Conservation (phyloP, 352 stramenopile genomes). For the Globisporangium middletonii region DNA sequence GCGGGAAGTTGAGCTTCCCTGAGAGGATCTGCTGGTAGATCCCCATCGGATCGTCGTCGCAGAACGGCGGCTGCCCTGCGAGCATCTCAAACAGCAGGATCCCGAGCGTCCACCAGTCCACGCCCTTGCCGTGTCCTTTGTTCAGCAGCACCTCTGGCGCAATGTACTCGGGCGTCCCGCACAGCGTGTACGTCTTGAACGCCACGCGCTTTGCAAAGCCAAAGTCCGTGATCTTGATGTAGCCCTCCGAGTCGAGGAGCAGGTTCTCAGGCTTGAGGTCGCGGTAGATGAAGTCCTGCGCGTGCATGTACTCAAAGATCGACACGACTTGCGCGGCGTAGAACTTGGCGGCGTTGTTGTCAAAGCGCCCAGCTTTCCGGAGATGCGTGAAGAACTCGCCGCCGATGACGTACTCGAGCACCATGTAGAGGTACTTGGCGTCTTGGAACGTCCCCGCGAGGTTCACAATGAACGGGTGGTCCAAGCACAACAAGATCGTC, state of each 20-base stretch:
- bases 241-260: conserved; percentile 92
- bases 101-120: conserved; percentile 96
- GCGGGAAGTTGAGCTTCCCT: conserved; percentile 93
- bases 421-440: conserved; percentile 95
- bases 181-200: conserved; percentile 95
- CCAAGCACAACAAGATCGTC: conserved; percentile 89
- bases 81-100: conserved; percentile 98
- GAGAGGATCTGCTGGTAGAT: conserved; percentile 95
- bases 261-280: conserved; percentile 96
- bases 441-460: conserved; percentile 93
- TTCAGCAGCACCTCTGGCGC: conserved; percentile 89
- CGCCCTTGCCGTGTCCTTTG: conserved; percentile 87
- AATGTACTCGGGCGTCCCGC: conserved; percentile 92
- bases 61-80: conserved; percentile 93
- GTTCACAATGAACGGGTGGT: conserved; percentile 97
- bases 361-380: conserved; percentile 90
- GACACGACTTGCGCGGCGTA: conserved; percentile 92
- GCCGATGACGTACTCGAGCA: conserved; percentile 96
- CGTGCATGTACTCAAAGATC: conserved; percentile 97
- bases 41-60: conserved; percentile 94
- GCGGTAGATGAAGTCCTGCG: conserved; percentile 96
- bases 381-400: conserved; percentile 98
- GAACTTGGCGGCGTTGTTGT: conserved; percentile 90
- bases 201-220: conserved; percentile 91
- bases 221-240: conserved; percentile 96